A percentile compares a stretch with the other conserved stretches of the same genome.
Evolutionary conservation across 306 rosid species (phyloP).

Genomic region (Amphicarpaea edgeworthii): DNA sequence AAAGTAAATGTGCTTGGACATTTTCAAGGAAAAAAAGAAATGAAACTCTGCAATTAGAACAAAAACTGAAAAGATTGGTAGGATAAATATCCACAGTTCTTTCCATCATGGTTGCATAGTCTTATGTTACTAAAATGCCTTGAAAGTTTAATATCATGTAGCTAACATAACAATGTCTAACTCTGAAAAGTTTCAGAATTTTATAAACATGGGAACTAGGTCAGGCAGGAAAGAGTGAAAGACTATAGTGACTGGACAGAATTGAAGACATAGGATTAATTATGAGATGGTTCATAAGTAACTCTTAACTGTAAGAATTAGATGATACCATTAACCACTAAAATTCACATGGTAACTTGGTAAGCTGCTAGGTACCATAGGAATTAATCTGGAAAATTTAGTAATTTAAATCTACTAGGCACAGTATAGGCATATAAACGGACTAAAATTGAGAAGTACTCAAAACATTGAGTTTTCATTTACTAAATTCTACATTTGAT

Average conservation of each 20-base stretch:
- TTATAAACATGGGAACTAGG: not conserved
- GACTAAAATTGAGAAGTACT: not conserved
- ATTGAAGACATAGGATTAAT: not conserved
- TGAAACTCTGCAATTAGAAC: not conserved
- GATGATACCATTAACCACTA: not conserved
- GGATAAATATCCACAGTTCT: not conserved
- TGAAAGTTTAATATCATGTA: not conserved
- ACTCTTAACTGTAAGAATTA: not conserved
- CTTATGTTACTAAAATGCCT: not conserved
- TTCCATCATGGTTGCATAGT: not conserved
- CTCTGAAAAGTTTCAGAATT: not conserved
- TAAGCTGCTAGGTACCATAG: not conserved
- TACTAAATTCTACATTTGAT: not conserved
- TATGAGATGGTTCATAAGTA: not conserved
- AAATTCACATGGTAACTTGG: not conserved
- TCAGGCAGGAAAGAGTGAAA: not conserved
- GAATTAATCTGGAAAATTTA: not conserved
- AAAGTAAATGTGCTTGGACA: not conserved
- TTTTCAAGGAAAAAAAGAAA: not conserved
- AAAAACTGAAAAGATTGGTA: not conserved
- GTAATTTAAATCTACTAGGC: not conserved
- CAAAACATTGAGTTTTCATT: not conserved
- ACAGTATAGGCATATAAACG: not conserved
- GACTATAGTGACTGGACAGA: not conserved
- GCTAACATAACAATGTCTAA: not conserved